phyloP scores from a whole-genome alignment of 2,329 filamentous ascomycete species.

The Trichoderma harzianum region DNA sequence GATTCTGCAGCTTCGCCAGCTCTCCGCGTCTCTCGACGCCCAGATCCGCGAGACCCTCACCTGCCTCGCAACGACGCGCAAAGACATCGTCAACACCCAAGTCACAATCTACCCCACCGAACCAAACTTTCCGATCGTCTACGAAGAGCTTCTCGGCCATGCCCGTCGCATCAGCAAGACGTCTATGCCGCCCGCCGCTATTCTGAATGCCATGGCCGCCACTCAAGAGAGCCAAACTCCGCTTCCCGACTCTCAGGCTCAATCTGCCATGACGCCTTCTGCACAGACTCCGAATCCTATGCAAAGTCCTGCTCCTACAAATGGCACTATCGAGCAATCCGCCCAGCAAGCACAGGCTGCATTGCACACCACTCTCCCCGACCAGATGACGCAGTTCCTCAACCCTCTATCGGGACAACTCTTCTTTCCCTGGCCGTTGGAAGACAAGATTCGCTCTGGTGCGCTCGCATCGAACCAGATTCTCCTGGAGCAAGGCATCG shows the following conservation, averaged over 20 bases:
- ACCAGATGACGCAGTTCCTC: constrained; percentile 46
- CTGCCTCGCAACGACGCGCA: constrained; percentile 68
- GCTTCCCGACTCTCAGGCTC: constrained; percentile 29
- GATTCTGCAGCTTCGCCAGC: constrained; percentile 65
- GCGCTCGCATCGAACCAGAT: constrained; percentile 63
- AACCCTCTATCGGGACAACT: constrained; percentile 54
- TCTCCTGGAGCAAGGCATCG: constrained; percentile 58
- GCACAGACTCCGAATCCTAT: constrained; percentile 34
- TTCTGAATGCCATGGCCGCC: constrained; percentile 39
- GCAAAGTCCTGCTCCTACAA: constrained; percentile 34
- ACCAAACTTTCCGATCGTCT: constrained; percentile 57
- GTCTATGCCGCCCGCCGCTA: constrained; percentile 65
- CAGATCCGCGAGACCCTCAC: constrained; percentile 69
- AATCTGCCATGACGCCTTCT: constrained; percentile 31
- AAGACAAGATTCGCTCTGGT: constrained; percentile 66
- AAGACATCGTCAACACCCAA: constrained; percentile 64
- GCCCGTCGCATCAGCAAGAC: constrained; percentile 77
- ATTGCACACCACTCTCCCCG: constrained; percentile 44
- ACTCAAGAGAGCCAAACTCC: constrained; percentile 33
- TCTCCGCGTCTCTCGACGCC: constrained; percentile 62
- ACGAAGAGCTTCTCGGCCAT: constrained; percentile 71
- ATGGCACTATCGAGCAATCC: constrained; percentile 33
- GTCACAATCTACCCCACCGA: constrained; percentile 53
- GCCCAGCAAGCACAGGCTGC: constrained; percentile 34
- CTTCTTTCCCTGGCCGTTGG: constrained; percentile 77